Base-by-base conservation (phyloP, 2,329 filamentous ascomycete species). In the Diaporthe citri region DNA sequence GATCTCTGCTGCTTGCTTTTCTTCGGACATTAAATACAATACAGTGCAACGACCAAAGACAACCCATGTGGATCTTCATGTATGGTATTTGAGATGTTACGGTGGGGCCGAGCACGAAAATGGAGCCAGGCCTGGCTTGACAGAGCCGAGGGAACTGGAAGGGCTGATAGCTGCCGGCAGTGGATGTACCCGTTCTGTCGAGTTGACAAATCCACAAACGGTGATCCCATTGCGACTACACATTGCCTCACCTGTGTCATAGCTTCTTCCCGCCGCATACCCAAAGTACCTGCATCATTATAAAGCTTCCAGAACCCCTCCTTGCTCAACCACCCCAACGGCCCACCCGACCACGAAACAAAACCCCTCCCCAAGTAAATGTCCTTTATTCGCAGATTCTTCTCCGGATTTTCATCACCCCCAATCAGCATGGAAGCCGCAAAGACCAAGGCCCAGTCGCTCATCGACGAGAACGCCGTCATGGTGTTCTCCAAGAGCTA, bases 401-500 rank as follows among this genome's bases (percentile, higher is more conserved):
- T 97, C 85, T 87, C 87, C 80, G 67, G 56, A 51, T 56, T 67
- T 15, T 84, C 88, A 72, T 83, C 87, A 82, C 87, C 89, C 84
- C 88, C 93, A 80, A 88, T 90, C 86, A 90, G 87, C 81, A 97
- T 97, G 94, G 92, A 94, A 82, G 91, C 93, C 83, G 94, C 95
- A 82, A 95, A 94, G 87, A 89, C 90, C 78, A 97, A 97, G 86
- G 94, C 94, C 77, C 92, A 98, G 85, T 85, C 88, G 82, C 92
- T 98, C 87, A 98, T 98, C 85, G 91, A 97, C 85, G 92, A 96
- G 82, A 97, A 98, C 87, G 87, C 91, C 80, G 95, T 98, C 84
- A 93, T 97, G 81, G 94, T 99, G 83, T 99, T 99, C 90, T 96
- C 93, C 86, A 99, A 99, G 89, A 95, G 93, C 22, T 98, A 95